These are phyloP conservation scores for Leishmania aethiopica DNA, from an alignment of 208 protist species.

Conservation along the genomic window DNA sequence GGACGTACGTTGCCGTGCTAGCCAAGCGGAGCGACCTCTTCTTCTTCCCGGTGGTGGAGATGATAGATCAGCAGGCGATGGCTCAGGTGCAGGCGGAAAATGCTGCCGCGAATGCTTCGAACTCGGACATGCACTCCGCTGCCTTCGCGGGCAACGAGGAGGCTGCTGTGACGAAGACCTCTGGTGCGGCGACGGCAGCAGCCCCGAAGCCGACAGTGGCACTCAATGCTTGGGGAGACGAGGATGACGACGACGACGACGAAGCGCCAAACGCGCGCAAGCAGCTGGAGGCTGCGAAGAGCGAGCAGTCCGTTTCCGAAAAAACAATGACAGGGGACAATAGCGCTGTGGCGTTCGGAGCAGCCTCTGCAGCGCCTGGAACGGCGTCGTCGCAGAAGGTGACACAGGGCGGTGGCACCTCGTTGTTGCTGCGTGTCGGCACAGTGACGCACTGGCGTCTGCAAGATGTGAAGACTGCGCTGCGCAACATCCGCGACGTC, in stretches of 20 bases:
- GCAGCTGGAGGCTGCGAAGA: background rate
- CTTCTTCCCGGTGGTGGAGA: constrained; percentile 60
- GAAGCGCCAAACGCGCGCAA: background rate
- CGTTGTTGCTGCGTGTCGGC: constrained; percentile 39
- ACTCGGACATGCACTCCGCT: constrained; percentile 5
- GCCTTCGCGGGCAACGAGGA: constrained; percentile 14
- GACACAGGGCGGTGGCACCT: constrained; percentile 4
- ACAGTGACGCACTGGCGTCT: constrained; percentile 46
- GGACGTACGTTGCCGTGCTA: constrained; percentile 67
- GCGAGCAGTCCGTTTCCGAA: background rate
- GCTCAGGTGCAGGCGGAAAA: background rate
- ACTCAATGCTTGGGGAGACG: constrained; percentile 83
- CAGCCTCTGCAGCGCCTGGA: background rate
- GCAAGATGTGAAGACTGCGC: constrained; percentile 42
- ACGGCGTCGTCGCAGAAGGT: background rate
- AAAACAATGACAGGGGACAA: too few relatives aligned
- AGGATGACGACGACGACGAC: constrained; percentile 63
- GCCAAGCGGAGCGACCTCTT: constrained; percentile 72
- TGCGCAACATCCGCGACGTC: constrained; percentile 87
- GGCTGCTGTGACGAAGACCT: background rate
- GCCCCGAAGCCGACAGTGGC: constrained; percentile 29
- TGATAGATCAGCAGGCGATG: constrained; percentile 13
- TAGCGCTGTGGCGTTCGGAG: background rate
- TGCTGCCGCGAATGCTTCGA: background rate
- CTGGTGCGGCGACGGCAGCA: constrained; percentile 4